Evolutionary conservation across 208 protist species (phyloP).

Genomic region (Trypanosoma congolense): DNA sequence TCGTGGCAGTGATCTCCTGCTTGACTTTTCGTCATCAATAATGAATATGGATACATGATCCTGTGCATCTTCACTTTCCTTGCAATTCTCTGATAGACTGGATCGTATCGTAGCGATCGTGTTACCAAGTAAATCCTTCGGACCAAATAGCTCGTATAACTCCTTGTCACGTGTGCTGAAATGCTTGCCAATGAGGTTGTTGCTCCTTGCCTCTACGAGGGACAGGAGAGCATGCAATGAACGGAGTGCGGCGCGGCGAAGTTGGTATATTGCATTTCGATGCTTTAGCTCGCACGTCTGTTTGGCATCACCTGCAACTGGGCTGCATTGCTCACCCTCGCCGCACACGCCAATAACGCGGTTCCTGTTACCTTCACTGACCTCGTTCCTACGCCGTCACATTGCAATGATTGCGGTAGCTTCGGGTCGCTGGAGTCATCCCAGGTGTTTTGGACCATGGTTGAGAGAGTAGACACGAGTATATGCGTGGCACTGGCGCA

Average conservation of each 20-base stretch:
- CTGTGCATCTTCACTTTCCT: not conserved
- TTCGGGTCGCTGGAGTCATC: not conserved
- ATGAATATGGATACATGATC: too few species aligned
- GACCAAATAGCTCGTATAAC: constrained; percentile 8
- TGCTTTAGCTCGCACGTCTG: not conserved
- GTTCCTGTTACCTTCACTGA: too few species aligned
- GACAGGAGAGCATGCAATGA: constrained; percentile 18
- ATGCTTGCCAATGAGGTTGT: constrained; percentile 16
- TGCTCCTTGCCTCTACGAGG: constrained; percentile 7
- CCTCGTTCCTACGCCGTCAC: too few species aligned
- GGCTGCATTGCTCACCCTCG: not conserved
- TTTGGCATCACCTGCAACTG: not conserved
- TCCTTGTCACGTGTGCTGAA: constrained; percentile 18
- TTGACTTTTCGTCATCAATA: too few species aligned
- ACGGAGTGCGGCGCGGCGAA: constrained; percentile 16
- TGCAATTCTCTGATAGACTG: not conserved
- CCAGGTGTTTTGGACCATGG: constrained; percentile 9
- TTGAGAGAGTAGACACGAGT: constrained; percentile 17
- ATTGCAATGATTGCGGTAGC: too few species aligned
- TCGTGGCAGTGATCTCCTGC: not conserved
- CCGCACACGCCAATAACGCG: too few species aligned
- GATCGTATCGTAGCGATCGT: not conserved
- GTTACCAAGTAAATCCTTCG: not conserved
- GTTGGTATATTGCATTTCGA: not conserved
- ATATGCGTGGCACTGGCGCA: constrained; percentile 20